phyloP scores from a whole-genome alignment of 768 basidiomycete species.

The Leccinum rimulosum region DNA sequence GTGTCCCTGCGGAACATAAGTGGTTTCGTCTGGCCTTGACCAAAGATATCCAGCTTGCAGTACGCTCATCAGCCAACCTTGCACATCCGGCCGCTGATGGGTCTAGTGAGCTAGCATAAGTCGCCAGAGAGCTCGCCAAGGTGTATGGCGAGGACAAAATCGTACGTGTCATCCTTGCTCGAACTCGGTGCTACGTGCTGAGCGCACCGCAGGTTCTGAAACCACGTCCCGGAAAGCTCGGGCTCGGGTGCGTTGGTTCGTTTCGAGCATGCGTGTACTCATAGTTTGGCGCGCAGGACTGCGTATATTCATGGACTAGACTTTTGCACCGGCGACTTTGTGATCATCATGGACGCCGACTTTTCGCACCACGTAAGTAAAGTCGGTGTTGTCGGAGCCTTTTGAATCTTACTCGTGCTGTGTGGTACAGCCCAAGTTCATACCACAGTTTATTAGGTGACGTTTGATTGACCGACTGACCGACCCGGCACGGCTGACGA shows the following conservation, averaged over 20 bases:
- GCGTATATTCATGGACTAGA: slow-evolving; percentile 92
- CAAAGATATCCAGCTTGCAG: too few relatives aligned
- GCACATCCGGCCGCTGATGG: slow-evolving; percentile 11
- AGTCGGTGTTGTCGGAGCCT: neutral
- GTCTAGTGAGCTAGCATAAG: slow-evolving; percentile 66
- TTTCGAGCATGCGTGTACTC: neutral
- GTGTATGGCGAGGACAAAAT: slow-evolving; percentile 86
- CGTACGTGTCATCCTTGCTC: slow-evolving; percentile 39
- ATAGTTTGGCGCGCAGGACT: slow-evolving; percentile 49
- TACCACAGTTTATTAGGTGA: slow-evolving; percentile 87
- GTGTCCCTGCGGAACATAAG: too few relatives aligned
- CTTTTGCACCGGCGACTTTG: slow-evolving; percentile 88
- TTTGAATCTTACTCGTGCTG: slow-evolving; percentile 3
- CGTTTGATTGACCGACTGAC: slow-evolving; percentile 1
- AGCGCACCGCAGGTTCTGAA: slow-evolving; percentile 58
- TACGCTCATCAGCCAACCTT: too few relatives aligned
- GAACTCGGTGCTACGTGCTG: neutral
- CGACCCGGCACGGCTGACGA: slow-evolving; percentile 3
- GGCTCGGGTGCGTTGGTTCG: slow-evolving; percentile 65
- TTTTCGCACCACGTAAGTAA: slow-evolving; percentile 86
- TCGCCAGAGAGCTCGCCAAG: slow-evolving; percentile 73
- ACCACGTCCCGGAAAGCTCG: slow-evolving; percentile 88
- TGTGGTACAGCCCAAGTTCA: slow-evolving; percentile 80
- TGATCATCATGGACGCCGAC: slow-evolving; percentile 97
- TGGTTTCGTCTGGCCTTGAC: too few relatives aligned